phyloP scores from a whole-genome alignment of 257 asterid genomes.

The Oldenlandia corymbosa region DNA sequence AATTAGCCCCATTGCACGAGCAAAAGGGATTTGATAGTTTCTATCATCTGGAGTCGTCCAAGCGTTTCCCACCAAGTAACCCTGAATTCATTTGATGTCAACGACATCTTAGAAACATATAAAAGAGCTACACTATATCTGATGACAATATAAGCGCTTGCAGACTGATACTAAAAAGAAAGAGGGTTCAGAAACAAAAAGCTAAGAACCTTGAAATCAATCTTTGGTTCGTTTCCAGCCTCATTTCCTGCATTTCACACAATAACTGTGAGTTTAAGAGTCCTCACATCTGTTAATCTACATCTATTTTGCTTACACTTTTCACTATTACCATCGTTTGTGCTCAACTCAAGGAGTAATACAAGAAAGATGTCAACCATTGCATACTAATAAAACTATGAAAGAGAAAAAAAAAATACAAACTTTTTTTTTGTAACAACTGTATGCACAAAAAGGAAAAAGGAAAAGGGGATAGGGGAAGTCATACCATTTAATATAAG shows the following conservation, averaged over 20 bases:
- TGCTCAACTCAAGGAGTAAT: too few relatives aligned
- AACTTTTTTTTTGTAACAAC: too few relatives aligned
- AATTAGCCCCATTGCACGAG: slow-evolving; percentile 30
- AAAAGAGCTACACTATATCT: neutral
- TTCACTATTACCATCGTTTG: too few relatives aligned
- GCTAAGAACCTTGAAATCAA: slow-evolving; percentile 16
- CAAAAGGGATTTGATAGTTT: slow-evolving; percentile 15
- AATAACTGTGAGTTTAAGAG: neutral
- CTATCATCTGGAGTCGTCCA: neutral
- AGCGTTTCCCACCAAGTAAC: slow-evolving; percentile 27
- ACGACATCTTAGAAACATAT: neutral
- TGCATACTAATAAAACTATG: neutral
- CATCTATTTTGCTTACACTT: too few relatives aligned
- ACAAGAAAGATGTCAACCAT: neutral
- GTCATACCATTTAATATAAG: slow-evolving; percentile 20
- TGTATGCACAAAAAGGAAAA: too few relatives aligned
- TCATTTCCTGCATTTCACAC: slow-evolving; percentile 19
- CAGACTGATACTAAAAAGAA: neutral
- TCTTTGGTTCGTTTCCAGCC: slow-evolving; percentile 13
- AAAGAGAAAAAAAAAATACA: too few relatives aligned
- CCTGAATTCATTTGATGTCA: slow-evolving; percentile 15
- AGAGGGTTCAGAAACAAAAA: neutral
- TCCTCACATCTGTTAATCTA: neutral
- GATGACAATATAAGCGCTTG: neutral
- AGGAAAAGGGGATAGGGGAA: neutral